phyloP scores from a whole-genome alignment of 1,139 yeast genomes.

The Geotrichum cucujoidarum region DNA sequence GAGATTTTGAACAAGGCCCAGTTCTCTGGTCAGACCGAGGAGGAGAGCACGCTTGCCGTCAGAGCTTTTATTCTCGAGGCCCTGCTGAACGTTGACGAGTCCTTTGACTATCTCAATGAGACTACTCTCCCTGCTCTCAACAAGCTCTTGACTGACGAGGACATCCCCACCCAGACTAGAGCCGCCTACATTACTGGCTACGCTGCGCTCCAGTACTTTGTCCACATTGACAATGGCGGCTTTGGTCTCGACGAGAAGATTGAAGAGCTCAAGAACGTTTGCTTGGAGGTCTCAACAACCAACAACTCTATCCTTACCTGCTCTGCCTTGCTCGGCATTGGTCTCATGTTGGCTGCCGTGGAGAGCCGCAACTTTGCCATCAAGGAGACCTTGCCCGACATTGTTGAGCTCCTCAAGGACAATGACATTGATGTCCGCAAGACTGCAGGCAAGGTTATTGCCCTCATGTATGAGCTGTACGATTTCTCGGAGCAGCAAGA shows the following conservation, averaged over 20 bases:
- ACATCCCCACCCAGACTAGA: conserved; percentile 20
- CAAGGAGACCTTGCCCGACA: conserved; percentile 31
- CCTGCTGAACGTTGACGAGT: conserved; percentile 30
- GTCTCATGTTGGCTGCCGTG: conserved; percentile 26
- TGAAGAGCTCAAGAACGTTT: conserved; percentile 29
- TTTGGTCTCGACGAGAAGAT: conserved; percentile 33
- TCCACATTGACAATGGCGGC: conserved; percentile 36
- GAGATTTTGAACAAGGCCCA: conserved; percentile 29
- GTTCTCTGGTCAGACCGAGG: conserved; percentile 27
- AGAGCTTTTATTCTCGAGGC: conserved; percentile 24
- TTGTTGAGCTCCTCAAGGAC: conserved; percentile 31
- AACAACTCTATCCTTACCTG: conserved; percentile 27
- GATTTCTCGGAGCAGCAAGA: conserved; percentile 42
- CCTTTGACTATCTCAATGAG: conserved; percentile 24
- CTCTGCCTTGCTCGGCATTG: conserved; percentile 35
- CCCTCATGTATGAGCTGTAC: conserved; percentile 56
- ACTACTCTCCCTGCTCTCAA: conserved; percentile 23
- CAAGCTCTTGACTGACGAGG: conserved; percentile 21
- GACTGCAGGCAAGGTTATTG: conserved; percentile 60
- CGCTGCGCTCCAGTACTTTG: conserved; percentile 32
- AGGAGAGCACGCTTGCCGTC: conserved; percentile 14
- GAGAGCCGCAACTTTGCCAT: conserved; percentile 28
- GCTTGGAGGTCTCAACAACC: conserved; percentile 26
- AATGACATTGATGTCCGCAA: conserved; percentile 28
- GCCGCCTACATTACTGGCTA: conserved; percentile 31